Conservation (phyloP, 2,329 filamentous ascomycete genomes). For the Parasarocladium wereldwijsianum region DNA sequence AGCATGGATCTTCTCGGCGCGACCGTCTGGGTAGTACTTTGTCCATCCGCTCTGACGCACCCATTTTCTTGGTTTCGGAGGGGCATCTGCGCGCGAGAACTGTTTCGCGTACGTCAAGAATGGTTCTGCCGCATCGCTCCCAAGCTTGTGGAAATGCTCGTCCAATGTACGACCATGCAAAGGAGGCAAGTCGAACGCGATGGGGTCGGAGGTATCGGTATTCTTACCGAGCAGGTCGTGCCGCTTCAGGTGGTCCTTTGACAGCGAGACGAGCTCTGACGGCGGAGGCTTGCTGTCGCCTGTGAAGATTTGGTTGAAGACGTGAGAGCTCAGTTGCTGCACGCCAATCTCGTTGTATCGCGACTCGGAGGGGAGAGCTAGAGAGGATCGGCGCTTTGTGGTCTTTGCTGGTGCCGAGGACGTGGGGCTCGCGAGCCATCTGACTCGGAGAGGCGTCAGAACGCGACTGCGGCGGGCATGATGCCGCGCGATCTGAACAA, state of each 20-base stretch:
- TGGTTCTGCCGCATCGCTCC: conserved; percentile 74
- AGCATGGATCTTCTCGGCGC: conserved; percentile 52
- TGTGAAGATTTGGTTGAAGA: conserved; percentile 74
- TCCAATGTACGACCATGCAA: conserved; percentile 73
- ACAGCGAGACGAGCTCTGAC: conserved; percentile 60
- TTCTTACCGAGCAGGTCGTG: conserved; percentile 89
- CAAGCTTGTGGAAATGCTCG: conserved; percentile 86
- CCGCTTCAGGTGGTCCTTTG: conserved; percentile 65
- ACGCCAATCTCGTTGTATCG: conserved; percentile 89
- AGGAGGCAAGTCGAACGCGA: conserved; percentile 72
- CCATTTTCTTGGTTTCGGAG: conserved; percentile 57
- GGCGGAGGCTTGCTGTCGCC: conserved; percentile 40
- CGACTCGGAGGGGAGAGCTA: conserved; percentile 36
- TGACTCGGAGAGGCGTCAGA: conserved; percentile 19
- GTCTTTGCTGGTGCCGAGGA: conserved; percentile 8
- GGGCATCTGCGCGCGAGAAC: conserved; percentile 49
- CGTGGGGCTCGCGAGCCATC: conserved; percentile 28
- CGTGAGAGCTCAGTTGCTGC: conserved; percentile 75
- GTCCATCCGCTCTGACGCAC: conserved; percentile 76
- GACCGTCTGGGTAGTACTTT: conserved; percentile 68
- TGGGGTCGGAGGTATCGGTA: conserved; percentile 57
- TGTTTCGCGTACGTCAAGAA: conserved; percentile 62
- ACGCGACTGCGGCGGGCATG: conserved; percentile 23
- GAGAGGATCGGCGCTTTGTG: conserved; percentile 11
- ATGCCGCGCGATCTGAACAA: conserved; percentile 36